phyloP scores from a whole-genome alignment of 2,329 filamentous ascomycete species.

The Trichophyton mentagrophytes region DNA sequence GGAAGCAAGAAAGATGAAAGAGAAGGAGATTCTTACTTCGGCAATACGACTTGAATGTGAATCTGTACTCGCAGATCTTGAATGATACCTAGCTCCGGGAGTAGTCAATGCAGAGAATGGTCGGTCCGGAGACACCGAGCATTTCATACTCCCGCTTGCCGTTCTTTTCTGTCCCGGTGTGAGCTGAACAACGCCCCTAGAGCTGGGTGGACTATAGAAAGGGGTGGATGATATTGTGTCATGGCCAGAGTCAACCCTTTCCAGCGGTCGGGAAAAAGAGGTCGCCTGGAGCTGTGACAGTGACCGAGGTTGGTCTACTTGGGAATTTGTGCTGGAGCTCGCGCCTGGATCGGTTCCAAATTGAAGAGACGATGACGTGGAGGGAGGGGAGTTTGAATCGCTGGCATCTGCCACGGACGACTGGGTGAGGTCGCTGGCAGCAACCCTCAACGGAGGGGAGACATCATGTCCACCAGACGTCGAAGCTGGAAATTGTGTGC shows the following conservation, averaged over 20 bases:
- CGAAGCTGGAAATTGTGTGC: background rate
- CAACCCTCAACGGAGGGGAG: slow-evolving; percentile 7
- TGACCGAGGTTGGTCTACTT: background rate
- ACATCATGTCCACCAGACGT: background rate
- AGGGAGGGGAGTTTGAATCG: slow-evolving; percentile 10
- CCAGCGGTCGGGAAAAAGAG: background rate
- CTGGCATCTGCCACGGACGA: slow-evolving; percentile 11
- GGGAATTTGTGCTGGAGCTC: background rate
- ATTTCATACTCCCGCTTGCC: slow-evolving; percentile 61
- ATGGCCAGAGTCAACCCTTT: background rate
- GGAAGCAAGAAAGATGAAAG: slow-evolving; percentile 13
- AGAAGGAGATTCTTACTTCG: slow-evolving; percentile 48
- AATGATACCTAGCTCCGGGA: slow-evolving; percentile 41
- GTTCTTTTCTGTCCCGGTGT: slow-evolving; percentile 54
- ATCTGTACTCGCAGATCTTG: slow-evolving; percentile 58
- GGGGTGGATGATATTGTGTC: slow-evolving; percentile 10
- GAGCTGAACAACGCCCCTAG: slow-evolving; percentile 6
- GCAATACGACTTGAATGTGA: slow-evolving; percentile 58
- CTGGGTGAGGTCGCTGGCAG: slow-evolving; percentile 13
- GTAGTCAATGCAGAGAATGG: slow-evolving; percentile 19
- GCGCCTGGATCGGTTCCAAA: slow-evolving; percentile 6
- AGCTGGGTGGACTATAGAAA: slow-evolving; percentile 11
- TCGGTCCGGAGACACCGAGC: slow-evolving; percentile 17
- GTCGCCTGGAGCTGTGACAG: background rate
- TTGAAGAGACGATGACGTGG: slow-evolving; percentile 11